Evolutionary conservation across 108 stramenopile species (phyloP), one percentile per base, ranked within the genome.

Genomic region (Discostella stelligeroides): DNA sequence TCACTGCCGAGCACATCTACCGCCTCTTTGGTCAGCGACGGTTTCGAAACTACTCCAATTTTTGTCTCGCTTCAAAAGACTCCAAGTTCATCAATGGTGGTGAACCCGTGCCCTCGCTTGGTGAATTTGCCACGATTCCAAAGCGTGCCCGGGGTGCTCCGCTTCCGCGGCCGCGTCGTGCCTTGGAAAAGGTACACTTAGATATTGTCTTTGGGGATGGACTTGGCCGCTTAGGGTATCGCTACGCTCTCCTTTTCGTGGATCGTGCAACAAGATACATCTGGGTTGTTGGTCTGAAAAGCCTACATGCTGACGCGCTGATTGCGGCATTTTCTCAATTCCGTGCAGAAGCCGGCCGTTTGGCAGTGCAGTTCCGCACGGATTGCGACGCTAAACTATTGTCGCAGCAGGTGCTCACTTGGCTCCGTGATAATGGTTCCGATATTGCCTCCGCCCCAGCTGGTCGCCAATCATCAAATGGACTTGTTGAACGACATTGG

Each of bases 161-260:
- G 0, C 20, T 53, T 45, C 38, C 15, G 0, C 45, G 62, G 0
- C 41, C 24, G 11, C 23, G 53, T 9, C 37, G 43, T 1, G 62
- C 23, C 29, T 28, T 72, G 0, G 71, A 72, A 17, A 63, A 56
- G 43, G 65, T 68, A 13, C 67, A 68, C 27, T 0, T 64, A 0
- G 71, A 72, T 38, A 64, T 72, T 15, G 62, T 27, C 0, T 72
- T 56, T 60, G 72, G 72, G 0, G 66, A 67, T 51, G 53, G 72
- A 17, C 11, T 73, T 6, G 43, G 45, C 17, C 42, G 57, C 10
- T 51, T 53, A 4, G 72, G 72, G 0, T 75, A 40, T 15, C 30
- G 67, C 1, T 73, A 66, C 58, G 64, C 56, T 3, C 41, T 73
- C 0, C 14, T 66, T 6, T 14, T 73, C 4, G 64, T 73, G 2